phyloP scores from a whole-genome alignment of 2,329 filamentous ascomycete genomes.

The Fusarium annulatum region DNA sequence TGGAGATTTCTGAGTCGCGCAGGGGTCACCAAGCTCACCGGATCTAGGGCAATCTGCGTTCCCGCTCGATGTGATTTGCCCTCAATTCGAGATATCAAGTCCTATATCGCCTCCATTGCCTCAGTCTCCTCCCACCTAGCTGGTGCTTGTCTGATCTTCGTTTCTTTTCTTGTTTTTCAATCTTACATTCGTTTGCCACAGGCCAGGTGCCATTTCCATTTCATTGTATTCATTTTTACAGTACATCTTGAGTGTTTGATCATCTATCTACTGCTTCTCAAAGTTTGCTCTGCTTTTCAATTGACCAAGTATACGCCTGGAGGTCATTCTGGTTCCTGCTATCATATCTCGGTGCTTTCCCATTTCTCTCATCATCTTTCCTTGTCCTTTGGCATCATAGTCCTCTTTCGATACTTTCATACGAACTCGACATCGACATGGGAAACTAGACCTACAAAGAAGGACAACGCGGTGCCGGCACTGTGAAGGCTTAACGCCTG shows the following conservation, averaged over 20 bases:
- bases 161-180: conserved; percentile 29
- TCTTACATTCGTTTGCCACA: conserved; percentile 33
- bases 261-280: conserved; percentile 3
- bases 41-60: conserved; percentile 25
- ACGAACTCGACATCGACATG: conserved; percentile 30
- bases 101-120: conserved; percentile 30
- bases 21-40: conserved; percentile 15
- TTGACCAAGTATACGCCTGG: neutral
- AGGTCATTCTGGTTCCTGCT: conserved; percentile 11
- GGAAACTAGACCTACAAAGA: conserved; percentile 27
- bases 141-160: conserved; percentile 28
- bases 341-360: conserved; percentile 11
- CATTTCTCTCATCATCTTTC: neutral
- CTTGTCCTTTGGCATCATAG: neutral
- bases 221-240: conserved; percentile 16
- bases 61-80: conserved; percentile 31
- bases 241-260: conserved; percentile 21
- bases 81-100: conserved; percentile 31
- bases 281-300: conserved; percentile 16
- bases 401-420: conserved; percentile 2
- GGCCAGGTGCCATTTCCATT: conserved; percentile 34
- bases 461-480: conserved; percentile 43
- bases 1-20: conserved; percentile 23
- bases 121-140: conserved; percentile 5
- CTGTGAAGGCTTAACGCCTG: conserved; percentile 41